Conservation (phyloP, 371 early-diverging fungal species). For the Mucor lusitanicus region DNA sequence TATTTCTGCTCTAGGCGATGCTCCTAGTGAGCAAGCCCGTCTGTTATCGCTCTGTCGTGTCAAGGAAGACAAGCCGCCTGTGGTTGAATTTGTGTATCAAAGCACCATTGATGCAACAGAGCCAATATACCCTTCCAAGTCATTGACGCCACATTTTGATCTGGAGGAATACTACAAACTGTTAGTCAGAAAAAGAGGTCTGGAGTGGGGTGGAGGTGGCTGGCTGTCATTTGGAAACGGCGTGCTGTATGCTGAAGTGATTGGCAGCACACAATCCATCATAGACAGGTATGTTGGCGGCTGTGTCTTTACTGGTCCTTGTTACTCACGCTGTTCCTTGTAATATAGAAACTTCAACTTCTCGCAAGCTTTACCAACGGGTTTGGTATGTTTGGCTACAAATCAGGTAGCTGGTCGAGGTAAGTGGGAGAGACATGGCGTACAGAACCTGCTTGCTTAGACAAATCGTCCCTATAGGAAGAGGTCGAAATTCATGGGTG, state of each 20-base stretch:
- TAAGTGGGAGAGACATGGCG: slow-evolving; percentile 7
- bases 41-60: slow-evolving; percentile 12
- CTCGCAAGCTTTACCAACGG: slow-evolving; percentile 67
- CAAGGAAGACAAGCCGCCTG: slow-evolving; percentile 8
- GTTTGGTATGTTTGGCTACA: slow-evolving; percentile 77
- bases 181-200: slow-evolving; percentile 21
- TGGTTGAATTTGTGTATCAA: slow-evolving; percentile 18
- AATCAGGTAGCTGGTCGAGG: slow-evolving; percentile 81
- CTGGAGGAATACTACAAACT: slow-evolving; percentile 40
- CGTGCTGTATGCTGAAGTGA: slow-evolving; percentile 75
- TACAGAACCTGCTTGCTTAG: not conserved
- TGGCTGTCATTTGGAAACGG: slow-evolving; percentile 67
- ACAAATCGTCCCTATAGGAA: not conserved
- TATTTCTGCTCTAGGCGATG: slow-evolving; percentile 16
- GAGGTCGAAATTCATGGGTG: slow-evolving; percentile 93
- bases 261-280: slow-evolving; percentile 89
- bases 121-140: slow-evolving; percentile 23
- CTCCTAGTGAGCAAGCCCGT: not conserved
- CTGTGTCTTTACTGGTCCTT: not conserved
- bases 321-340: not conserved
- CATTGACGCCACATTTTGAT: slow-evolving; percentile 48
- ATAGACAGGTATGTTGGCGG: slow-evolving; percentile 68
- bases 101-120: slow-evolving; percentile 7
- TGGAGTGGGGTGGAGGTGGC: slow-evolving; percentile 27
- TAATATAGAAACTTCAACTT: slow-evolving; percentile 63